phyloP scores from a whole-genome alignment of 768 basidiomycete genomes.

The Pleurotus tuoliensis region DNA sequence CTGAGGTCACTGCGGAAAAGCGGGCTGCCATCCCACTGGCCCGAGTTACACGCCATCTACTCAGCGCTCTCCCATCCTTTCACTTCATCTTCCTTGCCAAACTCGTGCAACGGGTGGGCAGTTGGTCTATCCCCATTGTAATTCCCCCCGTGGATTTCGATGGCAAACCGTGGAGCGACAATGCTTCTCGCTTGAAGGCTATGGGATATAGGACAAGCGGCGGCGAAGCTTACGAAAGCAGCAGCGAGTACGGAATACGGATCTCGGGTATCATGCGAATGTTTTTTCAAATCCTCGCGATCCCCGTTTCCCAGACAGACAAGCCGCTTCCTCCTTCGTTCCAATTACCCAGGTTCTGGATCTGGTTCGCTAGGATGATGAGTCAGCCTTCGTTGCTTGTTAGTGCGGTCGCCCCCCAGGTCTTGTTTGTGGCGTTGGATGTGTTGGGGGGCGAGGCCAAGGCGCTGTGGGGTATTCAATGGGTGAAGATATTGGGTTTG shows the following conservation, averaged over 20 bases:
- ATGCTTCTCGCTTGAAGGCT: constrained; percentile 40
- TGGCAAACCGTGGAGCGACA: constrained; percentile 39
- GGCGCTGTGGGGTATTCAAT: constrained; percentile 72
- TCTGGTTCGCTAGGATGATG: constrained; percentile 65
- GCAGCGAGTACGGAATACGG: constrained; percentile 60
- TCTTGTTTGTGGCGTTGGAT: constrained; percentile 69
- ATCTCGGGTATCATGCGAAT: constrained; percentile 80
- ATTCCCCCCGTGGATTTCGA: constrained; percentile 53
- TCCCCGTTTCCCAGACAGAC: constrained; percentile 25
- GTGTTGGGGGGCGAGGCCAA: constrained; percentile 62
- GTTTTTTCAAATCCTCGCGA: constrained; percentile 71
- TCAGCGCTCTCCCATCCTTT: constrained; percentile 56
- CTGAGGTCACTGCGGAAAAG: constrained; percentile 86
- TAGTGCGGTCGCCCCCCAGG: constrained; percentile 57
- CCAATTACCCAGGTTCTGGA: constrained; percentile 65
- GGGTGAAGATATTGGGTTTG: constrained; percentile 66
- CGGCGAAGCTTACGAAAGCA: constrained; percentile 42
- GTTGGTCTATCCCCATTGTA: constrained; percentile 75
- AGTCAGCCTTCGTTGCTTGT: constrained; percentile 47
- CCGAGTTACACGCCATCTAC: constrained; percentile 66
- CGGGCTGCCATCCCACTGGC: constrained; percentile 83
- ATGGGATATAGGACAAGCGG: constrained; percentile 50
- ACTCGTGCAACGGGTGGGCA: constrained; percentile 82
- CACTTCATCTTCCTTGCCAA: constrained; percentile 78
- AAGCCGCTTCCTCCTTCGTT: constrained; percentile 49